Evolutionary conservation across 768 basidiomycete species (phyloP), one percentile per base, ranked within the genome.

Genomic region (Mrakia hoshinonis): DNA sequence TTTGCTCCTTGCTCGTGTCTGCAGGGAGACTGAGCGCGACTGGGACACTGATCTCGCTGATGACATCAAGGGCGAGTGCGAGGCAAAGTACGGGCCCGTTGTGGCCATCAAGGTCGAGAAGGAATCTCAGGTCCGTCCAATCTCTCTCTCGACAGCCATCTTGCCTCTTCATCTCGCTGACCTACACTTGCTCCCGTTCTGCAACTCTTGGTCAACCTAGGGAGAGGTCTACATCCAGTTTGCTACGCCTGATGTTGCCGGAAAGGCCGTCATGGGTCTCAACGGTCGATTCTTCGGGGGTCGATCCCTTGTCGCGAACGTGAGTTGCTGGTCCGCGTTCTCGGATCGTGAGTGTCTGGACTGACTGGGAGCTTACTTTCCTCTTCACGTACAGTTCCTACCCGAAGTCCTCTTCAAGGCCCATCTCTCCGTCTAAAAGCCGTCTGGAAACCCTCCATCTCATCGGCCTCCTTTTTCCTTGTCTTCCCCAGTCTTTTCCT

Each of bases 171-270:
- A 5, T 6, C 22, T n/a, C 22, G 20, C 36, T 38, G 24, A 51
- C 34, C 24, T 20, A 11, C 43, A 11, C 26, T 34, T 26, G 43
- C 73, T 48, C 31, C 36, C 49, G 18, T 62, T 62, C 60, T 22
- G 65, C 29, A 43, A 5, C 6, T 29, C 76, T n/a, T n/a, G n/a
- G n/a, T n/a, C n/a, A n/a, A n/a, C n/a, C n/a, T n/a, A 97, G 92
- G 95, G 96, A 77, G 93, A 99, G 81, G 96, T 99, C 62, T 98
- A 96, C 80, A 84, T 98, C 79, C 92, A 95, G 81, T 97, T 98
- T 77, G 85, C 86, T 71, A 79, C 83, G 31, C 81, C 92, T 72
- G 91, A 91, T 2, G 82, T 85, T 13, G 91, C 96, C 39, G 88
- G 87, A 78, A 85, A 87, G 71, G 91, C 94, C 48, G 82, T 96